phyloP scores from a whole-genome alignment of 2,329 filamentous ascomycete species.

The Exophiala lecanii-corni region DNA sequence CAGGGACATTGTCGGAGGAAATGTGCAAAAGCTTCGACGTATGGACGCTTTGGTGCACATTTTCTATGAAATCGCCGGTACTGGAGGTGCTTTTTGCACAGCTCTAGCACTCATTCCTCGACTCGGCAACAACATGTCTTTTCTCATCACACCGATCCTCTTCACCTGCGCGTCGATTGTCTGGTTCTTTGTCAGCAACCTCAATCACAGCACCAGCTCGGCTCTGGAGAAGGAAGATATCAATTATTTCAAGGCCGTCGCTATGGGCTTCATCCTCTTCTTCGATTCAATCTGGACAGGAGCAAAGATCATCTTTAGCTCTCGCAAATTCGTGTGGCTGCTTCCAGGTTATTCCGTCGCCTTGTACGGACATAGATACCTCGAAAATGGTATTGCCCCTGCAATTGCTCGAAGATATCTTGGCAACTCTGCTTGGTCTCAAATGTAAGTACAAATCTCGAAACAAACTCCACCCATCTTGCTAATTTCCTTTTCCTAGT shows the following conservation, averaged over 20 bases:
- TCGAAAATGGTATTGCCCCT: conserved; percentile 47
- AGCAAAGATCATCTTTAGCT: conserved; percentile 43
- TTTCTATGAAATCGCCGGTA: conserved; percentile 48
- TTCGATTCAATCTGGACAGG: conserved; percentile 46
- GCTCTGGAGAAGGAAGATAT: conserved; percentile 18
- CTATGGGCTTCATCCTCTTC: conserved; percentile 41
- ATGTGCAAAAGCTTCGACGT: conserved; percentile 46
- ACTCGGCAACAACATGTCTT: conserved; percentile 50
- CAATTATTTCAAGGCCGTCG: conserved; percentile 37
- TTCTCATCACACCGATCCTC: conserved; percentile 48
- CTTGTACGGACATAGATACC: conserved; percentile 48
- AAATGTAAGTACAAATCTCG: too few relatives aligned
- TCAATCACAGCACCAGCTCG: conserved; percentile 31
- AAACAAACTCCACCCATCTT: conserved; percentile 28
- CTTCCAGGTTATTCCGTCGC: conserved; percentile 47
- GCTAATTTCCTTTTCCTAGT: neutral
- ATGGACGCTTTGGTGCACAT: conserved; percentile 47
- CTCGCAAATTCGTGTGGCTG: conserved; percentile 48
- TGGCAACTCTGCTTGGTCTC: conserved; percentile 46
- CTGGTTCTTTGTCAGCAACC: conserved; percentile 47
- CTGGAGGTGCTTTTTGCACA: conserved; percentile 45
- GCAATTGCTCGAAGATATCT: conserved; percentile 46
- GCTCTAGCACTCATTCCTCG: conserved; percentile 48
- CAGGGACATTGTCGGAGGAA: conserved; percentile 48
- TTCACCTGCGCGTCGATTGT: conserved; percentile 39